phyloP scores from a whole-genome alignment of 805 yeast genomes.

The Suhomyces emberorum region DNA sequence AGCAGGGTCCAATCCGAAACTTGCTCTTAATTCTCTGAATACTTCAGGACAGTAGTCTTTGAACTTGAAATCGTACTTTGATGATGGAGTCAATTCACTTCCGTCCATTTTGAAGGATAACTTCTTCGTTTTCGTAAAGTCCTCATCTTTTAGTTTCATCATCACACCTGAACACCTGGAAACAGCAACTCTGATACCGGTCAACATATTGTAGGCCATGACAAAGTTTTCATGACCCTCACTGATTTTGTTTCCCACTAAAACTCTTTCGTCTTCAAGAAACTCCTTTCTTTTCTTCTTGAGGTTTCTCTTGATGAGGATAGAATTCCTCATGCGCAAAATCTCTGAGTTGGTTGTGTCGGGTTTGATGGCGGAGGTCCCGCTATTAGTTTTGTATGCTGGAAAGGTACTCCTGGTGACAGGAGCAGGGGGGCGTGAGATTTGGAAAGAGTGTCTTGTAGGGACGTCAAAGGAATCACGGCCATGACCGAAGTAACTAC shows the following conservation, averaged over 20 bases:
- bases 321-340: constrained; percentile 48
- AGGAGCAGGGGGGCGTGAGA: constrained; percentile 5
- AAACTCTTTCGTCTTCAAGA: constrained; percentile 52
- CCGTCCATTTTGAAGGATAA: constrained; percentile 85
- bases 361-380: constrained; percentile 6
- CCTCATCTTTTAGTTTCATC: constrained; percentile 65
- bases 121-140: constrained; percentile 71
- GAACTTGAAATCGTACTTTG: constrained; percentile 93
- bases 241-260: constrained; percentile 76
- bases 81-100: constrained; percentile 85
- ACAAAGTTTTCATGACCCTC: constrained; percentile 94
- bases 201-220: constrained; percentile 94
- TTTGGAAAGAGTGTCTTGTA: constrained; percentile 4
- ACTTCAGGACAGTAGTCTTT: constrained; percentile 96
- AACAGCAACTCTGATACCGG: constrained; percentile 94
- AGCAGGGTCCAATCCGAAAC: constrained; percentile 91
- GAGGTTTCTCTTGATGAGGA: constrained; percentile 41
- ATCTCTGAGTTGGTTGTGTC: constrained; percentile 42
- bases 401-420: constrained; percentile 19
- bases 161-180: constrained; percentile 86
- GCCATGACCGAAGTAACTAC: neutral
- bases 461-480: neutral
- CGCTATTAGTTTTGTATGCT: constrained; percentile 7
- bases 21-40: constrained; percentile 74
- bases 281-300: constrained; percentile 40